Percentiles rank a stretch among this genome's conserved stretches.
Conservation (phyloP, 2,329 filamentous ascomycete species). For the Penicillium occitanis region DNA sequence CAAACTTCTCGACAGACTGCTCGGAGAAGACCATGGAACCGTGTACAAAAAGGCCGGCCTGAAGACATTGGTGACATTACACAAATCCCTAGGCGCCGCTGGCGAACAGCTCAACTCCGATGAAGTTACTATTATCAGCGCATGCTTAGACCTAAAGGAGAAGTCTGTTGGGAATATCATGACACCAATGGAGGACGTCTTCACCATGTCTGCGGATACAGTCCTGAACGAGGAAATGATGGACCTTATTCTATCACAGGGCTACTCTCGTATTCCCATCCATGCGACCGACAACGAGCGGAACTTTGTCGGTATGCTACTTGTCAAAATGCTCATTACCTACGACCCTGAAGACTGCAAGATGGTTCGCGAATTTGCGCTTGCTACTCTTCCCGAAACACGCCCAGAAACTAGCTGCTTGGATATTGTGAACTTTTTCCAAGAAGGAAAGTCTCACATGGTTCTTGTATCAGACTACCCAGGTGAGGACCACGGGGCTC, state of each 20-base stretch:
- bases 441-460: conserved; percentile 99
- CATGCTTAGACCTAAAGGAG: conserved; percentile 92
- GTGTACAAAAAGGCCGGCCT: conserved; percentile 97
- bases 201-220: conserved; percentile 93
- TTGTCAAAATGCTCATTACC: conserved; percentile 98
- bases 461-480: conserved; percentile 89
- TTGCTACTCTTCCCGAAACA: conserved; percentile 93
- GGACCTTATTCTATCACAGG: conserved; percentile 87
- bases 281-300: conserved; percentile 77
- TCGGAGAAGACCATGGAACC: conserved; percentile 93
- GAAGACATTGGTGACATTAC: conserved; percentile 92
- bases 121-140: conserved; percentile 97
- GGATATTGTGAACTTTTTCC: conserved; percentile 99
- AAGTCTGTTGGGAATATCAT: conserved; percentile 95
- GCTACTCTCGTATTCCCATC: conserved; percentile 94
- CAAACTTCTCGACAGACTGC: conserved; percentile 87
- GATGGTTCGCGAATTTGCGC: conserved; percentile 81
- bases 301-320: conserved; percentile 95
- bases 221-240: conserved; percentile 91
- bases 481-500: conserved; percentile 83
- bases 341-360: conserved; percentile 94
- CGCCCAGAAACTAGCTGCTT: conserved; percentile 92
- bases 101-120: conserved; percentile 90
- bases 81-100: conserved; percentile 84
- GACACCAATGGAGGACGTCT: conserved; percentile 98